Conservation (phyloP, 2,329 filamentous ascomycete species). For the Fusarium sp. region DNA sequence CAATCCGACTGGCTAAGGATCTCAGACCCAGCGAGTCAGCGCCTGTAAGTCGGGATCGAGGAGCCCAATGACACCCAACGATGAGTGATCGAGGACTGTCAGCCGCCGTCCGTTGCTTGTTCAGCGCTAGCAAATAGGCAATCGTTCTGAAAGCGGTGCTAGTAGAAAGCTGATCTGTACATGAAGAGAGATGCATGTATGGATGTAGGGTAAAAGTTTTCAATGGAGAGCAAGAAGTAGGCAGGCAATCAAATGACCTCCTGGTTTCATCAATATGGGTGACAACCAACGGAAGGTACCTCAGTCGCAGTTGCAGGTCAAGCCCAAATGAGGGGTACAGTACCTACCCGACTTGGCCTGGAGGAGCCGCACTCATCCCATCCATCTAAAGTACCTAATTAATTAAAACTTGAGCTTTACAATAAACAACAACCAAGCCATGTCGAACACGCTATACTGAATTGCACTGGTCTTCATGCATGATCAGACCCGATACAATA, state of each 20-base stretch:
- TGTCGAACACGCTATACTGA: constrained; percentile 11
- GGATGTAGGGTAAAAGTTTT: neutral
- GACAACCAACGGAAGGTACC: constrained; percentile 13
- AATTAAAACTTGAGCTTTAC: constrained; percentile 18
- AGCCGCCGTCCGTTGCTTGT: constrained; percentile 24
- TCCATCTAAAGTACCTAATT: constrained; percentile 30
- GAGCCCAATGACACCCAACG: constrained; percentile 36
- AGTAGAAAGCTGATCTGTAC: constrained; percentile 16
- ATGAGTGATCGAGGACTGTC: constrained; percentile 16
- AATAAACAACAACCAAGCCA: constrained; percentile 15
- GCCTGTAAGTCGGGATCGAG: constrained; percentile 45
- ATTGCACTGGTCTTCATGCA: constrained; percentile 9
- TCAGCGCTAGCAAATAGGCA: constrained; percentile 35
- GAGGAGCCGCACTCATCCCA: constrained; percentile 37
- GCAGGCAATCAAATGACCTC: constrained; percentile 10
- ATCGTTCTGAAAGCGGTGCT: constrained; percentile 21
- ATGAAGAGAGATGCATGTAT: constrained; percentile 13
- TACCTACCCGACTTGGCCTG: constrained; percentile 9
- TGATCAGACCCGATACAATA: constrained; percentile 11
- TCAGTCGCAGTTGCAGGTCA: constrained; percentile 5
- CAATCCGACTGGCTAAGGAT: constrained; percentile 53
- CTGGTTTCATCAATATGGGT: constrained; percentile 28
- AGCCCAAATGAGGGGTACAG: constrained; percentile 38
- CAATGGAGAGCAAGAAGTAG: neutral
- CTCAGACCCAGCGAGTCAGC: constrained; percentile 52